Conservation (phyloP, 345 rosid genomes). For the Physaria fendleri region DNA sequence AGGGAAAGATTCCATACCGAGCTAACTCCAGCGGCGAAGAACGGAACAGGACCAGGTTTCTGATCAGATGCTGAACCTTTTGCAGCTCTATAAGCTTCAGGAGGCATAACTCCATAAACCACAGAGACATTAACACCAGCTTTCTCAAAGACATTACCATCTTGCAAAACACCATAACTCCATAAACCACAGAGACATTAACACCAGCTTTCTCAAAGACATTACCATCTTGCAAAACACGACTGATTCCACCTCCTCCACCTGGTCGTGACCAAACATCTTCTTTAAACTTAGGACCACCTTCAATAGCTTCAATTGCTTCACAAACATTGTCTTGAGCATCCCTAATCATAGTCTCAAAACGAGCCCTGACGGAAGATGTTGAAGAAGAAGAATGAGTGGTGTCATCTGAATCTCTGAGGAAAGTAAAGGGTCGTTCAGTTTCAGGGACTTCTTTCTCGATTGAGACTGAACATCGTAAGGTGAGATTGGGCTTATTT, state of each 20-base stretch:
- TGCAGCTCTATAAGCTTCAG: conserved; percentile 98
- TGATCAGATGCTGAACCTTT: conserved; percentile 58
- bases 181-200: conserved; percentile 92
- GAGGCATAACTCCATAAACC: conserved; percentile 95
- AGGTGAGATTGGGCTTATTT: background rate
- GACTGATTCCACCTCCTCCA: conserved; percentile 98
- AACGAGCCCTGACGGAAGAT: conserved; percentile 61
- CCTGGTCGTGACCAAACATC: conserved; percentile 98
- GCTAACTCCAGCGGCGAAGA: conserved; percentile 97
- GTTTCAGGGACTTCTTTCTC: conserved; percentile 58
- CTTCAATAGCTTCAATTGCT: conserved; percentile 63
- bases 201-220: conserved; percentile 98
- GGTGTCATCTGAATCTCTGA: conserved; percentile 48
- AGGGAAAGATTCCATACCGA: conserved; percentile 41
- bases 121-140: conserved; percentile 98
- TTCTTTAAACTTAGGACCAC: conserved; percentile 73
- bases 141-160: conserved; percentile 90
- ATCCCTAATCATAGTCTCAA: conserved; percentile 82
- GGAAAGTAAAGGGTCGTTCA: conserved; percentile 72
- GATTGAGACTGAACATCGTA: conserved; percentile 48
- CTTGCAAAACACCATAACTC: conserved; percentile 90
- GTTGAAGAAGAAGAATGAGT: conserved; percentile 27
- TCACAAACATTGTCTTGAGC: conserved; percentile 74
- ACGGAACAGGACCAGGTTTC: conserved; percentile 77
- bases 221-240: conserved; percentile 85